Evolutionary conservation across 352 stramenopile genomes (phyloP).

Genomic region (Phytophthora hibernalis): DNA sequence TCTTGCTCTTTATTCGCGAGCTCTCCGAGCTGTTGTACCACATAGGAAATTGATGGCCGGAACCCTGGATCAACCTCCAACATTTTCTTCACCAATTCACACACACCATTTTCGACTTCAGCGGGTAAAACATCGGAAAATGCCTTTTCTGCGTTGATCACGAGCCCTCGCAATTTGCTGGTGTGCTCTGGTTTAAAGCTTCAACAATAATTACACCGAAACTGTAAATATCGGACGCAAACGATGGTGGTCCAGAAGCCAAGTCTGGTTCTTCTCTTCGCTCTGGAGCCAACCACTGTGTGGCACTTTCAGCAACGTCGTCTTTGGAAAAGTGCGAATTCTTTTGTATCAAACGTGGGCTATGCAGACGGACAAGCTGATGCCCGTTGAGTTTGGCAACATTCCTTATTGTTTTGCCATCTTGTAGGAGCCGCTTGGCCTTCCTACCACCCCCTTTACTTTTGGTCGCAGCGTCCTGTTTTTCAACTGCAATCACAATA

Average conservation of each 20-base stretch:
- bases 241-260: slow-evolving; percentile 20
- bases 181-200: not conserved
- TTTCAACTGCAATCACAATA: slow-evolving; percentile 37
- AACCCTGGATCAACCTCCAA: slow-evolving; percentile 22
- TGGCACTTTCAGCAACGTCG: not conserved
- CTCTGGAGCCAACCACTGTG: slow-evolving; percentile 24
- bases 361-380: slow-evolving; percentile 17
- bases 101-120: slow-evolving; percentile 1
- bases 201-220: slow-evolving; percentile 38
- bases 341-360: not conserved
- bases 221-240: slow-evolving; percentile 38
- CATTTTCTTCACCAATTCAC: slow-evolving; percentile 39
- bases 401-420: slow-evolving; percentile 3
- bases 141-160: not conserved
- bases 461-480: not conserved
- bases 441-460: slow-evolving; percentile 2
- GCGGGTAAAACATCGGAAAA: not conserved
- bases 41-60: slow-evolving; percentile 31
- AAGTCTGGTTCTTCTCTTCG: not conserved
- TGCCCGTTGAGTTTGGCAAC: slow-evolving; percentile 37
- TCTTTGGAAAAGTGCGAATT: not conserved
- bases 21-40: slow-evolving; percentile 36
- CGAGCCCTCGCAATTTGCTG: not conserved
- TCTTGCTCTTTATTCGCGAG: slow-evolving; percentile 7
- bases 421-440: not conserved